Conservation (phyloP, 2,329 filamentous ascomycete genomes). For the Fusarium sp. region DNA sequence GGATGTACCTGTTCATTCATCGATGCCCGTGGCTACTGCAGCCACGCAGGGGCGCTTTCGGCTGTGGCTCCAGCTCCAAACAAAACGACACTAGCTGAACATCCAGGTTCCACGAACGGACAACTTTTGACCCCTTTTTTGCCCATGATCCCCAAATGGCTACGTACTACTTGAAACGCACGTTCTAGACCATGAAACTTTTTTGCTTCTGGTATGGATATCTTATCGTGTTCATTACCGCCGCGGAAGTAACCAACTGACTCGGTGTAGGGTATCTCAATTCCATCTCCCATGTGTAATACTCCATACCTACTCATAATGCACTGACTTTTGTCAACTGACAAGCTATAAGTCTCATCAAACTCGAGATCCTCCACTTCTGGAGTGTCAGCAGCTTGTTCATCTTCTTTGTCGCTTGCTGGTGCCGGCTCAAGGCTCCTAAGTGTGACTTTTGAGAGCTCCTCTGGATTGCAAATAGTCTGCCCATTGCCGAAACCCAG, state of each 20-base stretch:
- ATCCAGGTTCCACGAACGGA: background rate
- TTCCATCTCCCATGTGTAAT: slow-evolving; percentile 10
- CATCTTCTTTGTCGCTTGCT: background rate
- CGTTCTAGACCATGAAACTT: slow-evolving; percentile 29
- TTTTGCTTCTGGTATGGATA: background rate
- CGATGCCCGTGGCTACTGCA: background rate
- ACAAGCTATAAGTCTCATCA: slow-evolving; percentile 14
- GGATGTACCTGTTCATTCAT: too few species aligned
- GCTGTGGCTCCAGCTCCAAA: slow-evolving; percentile 34
- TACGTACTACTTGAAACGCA: slow-evolving; percentile 26
- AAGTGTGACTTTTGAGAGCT: background rate
- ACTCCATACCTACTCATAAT: background rate
- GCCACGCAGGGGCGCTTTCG: slow-evolving; percentile 23
- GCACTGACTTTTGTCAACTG: background rate
- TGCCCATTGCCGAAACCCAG: slow-evolving; percentile 40
- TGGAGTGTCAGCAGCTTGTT: background rate
- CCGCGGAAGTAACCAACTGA: background rate
- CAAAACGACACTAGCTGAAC: slow-evolving; percentile 31
- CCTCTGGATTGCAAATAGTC: slow-evolving; percentile 35
- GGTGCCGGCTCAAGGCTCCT: too few species aligned
- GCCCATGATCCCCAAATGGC: slow-evolving; percentile 16
- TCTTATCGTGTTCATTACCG: background rate
- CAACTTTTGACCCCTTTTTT: slow-evolving; percentile 36
- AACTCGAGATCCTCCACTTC: background rate
- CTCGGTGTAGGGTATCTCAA: slow-evolving; percentile 37